Conservation (phyloP, 140 eudicot species). For the Cichorium intybus region DNA sequence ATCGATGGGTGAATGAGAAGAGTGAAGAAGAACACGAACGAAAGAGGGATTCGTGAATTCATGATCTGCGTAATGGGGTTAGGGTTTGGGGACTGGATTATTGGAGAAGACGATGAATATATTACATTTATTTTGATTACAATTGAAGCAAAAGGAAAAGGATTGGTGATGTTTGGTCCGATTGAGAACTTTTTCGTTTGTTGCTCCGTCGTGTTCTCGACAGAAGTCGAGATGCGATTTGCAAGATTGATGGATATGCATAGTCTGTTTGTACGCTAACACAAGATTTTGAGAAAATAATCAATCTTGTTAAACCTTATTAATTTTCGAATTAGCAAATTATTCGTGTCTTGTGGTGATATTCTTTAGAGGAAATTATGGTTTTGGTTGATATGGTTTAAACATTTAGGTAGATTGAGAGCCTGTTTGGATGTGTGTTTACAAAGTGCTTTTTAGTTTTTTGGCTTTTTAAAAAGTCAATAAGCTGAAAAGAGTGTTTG, state of each 20-base stretch:
- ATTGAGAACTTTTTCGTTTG: slow-evolving; percentile 10
- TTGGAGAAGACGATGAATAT: slow-evolving; percentile 23
- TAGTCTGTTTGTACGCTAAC: background rate
- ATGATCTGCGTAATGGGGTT: slow-evolving; percentile 7
- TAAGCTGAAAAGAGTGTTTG: too few relatives aligned
- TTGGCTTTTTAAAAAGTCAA: too few relatives aligned
- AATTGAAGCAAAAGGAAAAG: slow-evolving; percentile 1
- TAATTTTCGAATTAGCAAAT: too few relatives aligned
- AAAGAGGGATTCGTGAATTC: slow-evolving; percentile 17
- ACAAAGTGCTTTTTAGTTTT: too few relatives aligned
- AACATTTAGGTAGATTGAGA: too few relatives aligned
- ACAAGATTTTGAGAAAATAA: too few relatives aligned
- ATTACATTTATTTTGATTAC: slow-evolving; percentile 10
- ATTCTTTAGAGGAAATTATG: too few relatives aligned
- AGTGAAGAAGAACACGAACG: slow-evolving; percentile 15
- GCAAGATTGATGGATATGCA: slow-evolving; percentile 6
- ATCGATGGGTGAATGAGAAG: slow-evolving; percentile 19
- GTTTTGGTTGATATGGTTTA: too few relatives aligned
- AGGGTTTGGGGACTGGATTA: slow-evolving; percentile 6
- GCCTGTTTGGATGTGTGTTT: too few relatives aligned
- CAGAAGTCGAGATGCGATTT: slow-evolving; percentile 22
- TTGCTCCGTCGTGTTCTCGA: slow-evolving; percentile 21
- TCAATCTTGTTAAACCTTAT: too few relatives aligned
- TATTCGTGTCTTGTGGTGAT: too few relatives aligned
- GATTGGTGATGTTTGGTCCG: slow-evolving; percentile 9